phyloP scores from a whole-genome alignment of 768 basidiomycete genomes.

The Tulasnella sp. region DNA sequence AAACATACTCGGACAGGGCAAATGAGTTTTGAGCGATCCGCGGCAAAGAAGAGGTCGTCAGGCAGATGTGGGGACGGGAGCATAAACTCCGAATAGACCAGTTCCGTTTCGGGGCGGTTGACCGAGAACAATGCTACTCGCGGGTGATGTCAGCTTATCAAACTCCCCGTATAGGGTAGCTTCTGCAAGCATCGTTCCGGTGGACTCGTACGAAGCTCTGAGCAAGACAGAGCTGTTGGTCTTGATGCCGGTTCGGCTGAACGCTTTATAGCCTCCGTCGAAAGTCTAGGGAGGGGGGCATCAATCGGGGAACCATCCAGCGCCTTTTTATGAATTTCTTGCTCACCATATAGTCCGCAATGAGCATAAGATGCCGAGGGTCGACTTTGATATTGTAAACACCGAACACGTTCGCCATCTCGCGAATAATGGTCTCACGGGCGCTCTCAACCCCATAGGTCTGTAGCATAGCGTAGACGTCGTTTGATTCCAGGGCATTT shows the following conservation, averaged over 20 bases:
- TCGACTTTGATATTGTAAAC: conserved; percentile 96
- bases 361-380: conserved; percentile 87
- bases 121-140: conserved; percentile 87
- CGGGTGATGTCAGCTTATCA: conserved; percentile 85
- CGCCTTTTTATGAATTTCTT: neutral
- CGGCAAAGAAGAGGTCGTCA: neutral
- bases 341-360: conserved; percentile 98
- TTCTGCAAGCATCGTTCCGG: conserved; percentile 87
- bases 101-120: conserved; percentile 88
- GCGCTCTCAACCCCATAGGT: conserved; percentile 98
- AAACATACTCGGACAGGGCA: neutral
- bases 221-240: conserved; percentile 91
- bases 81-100: conserved; percentile 85
- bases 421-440: conserved; percentile 80
- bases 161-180: conserved; percentile 94
- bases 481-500: conserved; percentile 85
- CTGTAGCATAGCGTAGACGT: conserved; percentile 84
- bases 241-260: conserved; percentile 93
- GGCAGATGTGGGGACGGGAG: conserved; percentile 5
- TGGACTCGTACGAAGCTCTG: conserved; percentile 97
- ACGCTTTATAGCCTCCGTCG: conserved; percentile 96
- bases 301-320: neutral
- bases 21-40: neutral
- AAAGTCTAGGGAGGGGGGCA: conserved; percentile 61
- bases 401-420: conserved; percentile 87